phyloP scores from a whole-genome alignment of 352 stramenopile species.

The Blastocystis sp. region DNA sequence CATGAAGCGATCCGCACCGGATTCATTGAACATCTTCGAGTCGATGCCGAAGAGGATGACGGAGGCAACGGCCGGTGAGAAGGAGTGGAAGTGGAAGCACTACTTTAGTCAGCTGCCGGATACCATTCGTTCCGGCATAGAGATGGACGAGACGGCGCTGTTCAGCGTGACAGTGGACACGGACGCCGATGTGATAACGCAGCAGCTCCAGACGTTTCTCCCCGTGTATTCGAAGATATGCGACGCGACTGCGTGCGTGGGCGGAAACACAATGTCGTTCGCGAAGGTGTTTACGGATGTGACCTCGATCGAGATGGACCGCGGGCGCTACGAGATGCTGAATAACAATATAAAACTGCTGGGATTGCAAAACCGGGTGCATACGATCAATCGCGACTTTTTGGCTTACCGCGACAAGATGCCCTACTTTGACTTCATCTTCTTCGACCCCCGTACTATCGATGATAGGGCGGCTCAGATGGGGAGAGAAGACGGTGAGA shows the following conservation, averaged over 20 bases:
- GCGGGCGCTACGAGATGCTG: constrained; percentile 69
- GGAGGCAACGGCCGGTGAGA: constrained; percentile 17
- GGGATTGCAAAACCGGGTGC: constrained; percentile 18
- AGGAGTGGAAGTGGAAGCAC: constrained; percentile 71
- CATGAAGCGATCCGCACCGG: constrained; percentile 14
- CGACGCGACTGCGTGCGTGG: constrained; percentile 72
- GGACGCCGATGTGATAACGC: constrained; percentile 60
- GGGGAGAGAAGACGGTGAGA: constrained; percentile 35
- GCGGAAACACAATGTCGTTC: constrained; percentile 72
- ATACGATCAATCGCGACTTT: constrained; percentile 61
- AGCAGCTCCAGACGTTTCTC: neutral
- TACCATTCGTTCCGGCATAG: constrained; percentile 44
- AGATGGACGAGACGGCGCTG: constrained; percentile 72
- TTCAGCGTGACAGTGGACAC: constrained; percentile 71
- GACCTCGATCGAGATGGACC: constrained; percentile 71
- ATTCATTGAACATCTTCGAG: neutral
- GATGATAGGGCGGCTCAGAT: neutral
- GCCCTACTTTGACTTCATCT: constrained; percentile 66
- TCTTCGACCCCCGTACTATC: constrained; percentile 56
- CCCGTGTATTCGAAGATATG: constrained; percentile 58
- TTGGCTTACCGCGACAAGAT: constrained; percentile 50
- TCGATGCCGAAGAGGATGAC: neutral
- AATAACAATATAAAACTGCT: constrained; percentile 70
- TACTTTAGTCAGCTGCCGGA: constrained; percentile 69
- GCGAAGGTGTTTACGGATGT: constrained; percentile 69